Evolutionary conservation across 2,329 filamentous ascomycete species (phyloP).

Genomic region (Claviceps lovelessii): DNA sequence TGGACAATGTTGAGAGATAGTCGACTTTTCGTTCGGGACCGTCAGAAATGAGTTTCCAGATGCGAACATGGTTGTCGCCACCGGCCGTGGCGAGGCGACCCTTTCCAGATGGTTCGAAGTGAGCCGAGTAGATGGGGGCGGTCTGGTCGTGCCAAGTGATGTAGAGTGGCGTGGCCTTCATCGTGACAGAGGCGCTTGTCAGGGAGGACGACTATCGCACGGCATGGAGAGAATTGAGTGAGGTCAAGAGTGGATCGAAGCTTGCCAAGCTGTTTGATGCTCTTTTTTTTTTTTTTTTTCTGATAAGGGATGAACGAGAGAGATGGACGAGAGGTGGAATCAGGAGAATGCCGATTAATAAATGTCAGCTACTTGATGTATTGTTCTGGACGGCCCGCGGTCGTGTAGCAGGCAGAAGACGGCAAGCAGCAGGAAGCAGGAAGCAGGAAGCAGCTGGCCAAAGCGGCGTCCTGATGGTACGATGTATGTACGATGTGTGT

Average conservation of each 20-base stretch:
- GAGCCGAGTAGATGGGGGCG: constrained; percentile 89
- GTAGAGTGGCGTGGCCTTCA: constrained; percentile 94
- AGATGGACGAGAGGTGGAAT: neutral
- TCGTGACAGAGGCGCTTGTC: constrained; percentile 31
- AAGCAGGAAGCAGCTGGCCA: neutral
- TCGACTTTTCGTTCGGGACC: constrained; percentile 80
- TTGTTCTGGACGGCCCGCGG: neutral
- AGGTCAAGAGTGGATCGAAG: neutral
- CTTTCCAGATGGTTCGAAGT: constrained; percentile 88
- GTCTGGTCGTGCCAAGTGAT: constrained; percentile 99
- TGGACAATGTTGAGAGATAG: constrained; percentile 80
- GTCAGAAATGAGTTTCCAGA: constrained; percentile 80
- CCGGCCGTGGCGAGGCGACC: constrained; percentile 85
- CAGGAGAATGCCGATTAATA: neutral
- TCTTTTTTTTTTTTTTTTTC: neutral
- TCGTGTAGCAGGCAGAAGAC: neutral
- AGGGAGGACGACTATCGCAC: constrained; percentile 14
- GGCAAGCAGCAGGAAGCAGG: neutral
- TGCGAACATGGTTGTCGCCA: constrained; percentile 89
- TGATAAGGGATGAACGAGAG: neutral
- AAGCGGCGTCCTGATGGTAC: neutral
- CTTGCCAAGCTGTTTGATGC: neutral
- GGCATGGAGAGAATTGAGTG: constrained; percentile 14
- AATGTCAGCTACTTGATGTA: neutral
- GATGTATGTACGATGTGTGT: neutral